Conservation (phyloP, 305 asterid species). For the Fraxinus angustifolia region DNA sequence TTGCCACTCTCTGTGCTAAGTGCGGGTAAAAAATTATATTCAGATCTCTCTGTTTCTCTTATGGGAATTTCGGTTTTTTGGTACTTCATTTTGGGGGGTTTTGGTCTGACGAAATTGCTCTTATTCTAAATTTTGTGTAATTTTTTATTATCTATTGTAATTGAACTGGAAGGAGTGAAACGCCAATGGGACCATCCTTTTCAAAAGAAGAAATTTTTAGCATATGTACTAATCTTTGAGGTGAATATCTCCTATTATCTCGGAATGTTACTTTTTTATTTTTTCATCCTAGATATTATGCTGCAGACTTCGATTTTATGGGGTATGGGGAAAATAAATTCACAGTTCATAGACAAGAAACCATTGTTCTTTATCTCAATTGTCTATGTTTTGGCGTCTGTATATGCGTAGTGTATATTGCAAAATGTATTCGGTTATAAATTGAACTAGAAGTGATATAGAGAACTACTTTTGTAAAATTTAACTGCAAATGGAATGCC, state of each 20-base stretch:
- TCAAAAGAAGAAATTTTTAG: background rate
- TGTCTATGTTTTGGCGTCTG: background rate
- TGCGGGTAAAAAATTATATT: constrained; percentile 59
- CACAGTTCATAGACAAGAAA: background rate
- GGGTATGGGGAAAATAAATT: background rate
- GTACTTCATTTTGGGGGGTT: background rate
- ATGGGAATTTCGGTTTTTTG: background rate
- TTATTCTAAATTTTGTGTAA: background rate
- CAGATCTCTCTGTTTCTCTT: background rate
- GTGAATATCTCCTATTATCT: background rate
- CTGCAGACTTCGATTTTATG: background rate
- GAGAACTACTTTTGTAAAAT: background rate
- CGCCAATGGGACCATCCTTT: background rate
- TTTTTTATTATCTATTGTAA: constrained; percentile 8
- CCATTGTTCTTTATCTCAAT: background rate
- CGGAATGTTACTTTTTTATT: no score
- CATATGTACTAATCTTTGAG: background rate
- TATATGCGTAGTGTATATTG: background rate
- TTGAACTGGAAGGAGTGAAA: constrained; percentile 2
- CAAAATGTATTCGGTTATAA: background rate
- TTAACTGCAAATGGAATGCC: background rate
- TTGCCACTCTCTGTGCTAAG: constrained; percentile 61
- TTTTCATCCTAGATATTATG: background rate
- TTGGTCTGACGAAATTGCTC: constrained; percentile 3
- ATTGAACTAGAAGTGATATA: background rate